Conservation (phyloP, 805 yeast species). For the Citeromyces nyonsensis region DNA sequence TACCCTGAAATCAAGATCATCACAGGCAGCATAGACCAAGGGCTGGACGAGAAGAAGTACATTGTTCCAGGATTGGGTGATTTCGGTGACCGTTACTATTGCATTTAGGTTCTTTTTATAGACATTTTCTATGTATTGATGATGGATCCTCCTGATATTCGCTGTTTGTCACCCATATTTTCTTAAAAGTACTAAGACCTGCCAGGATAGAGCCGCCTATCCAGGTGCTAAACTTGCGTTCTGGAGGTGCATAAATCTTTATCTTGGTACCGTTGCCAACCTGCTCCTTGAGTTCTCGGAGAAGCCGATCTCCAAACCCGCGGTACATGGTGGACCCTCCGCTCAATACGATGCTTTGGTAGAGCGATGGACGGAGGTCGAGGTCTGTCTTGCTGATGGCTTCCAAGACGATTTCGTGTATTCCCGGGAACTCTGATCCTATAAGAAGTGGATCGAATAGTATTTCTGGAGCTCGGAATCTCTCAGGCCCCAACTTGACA, state of each 20-base stretch:
- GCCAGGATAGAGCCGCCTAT: constrained; percentile 99
- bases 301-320: constrained; percentile 99
- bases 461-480: constrained; percentile 99
- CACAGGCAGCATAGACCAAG: constrained; percentile 87
- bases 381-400: constrained; percentile 97
- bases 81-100: constrained; percentile 95
- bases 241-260: constrained; percentile 98
- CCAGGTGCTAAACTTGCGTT: constrained; percentile 99
- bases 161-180: constrained; percentile 99
- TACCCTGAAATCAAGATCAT: constrained; percentile 81
- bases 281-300: constrained; percentile 97
- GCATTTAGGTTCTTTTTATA: constrained; percentile 49
- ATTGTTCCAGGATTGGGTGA: constrained; percentile 95
- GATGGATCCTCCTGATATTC: constrained; percentile 99
- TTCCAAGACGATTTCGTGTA: constrained; percentile 93
- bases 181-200: constrained; percentile 98
- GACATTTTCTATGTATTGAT: constrained; percentile 92
- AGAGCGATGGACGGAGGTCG: constrained; percentile 96
- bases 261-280: constrained; percentile 99
- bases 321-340: constrained; percentile 99
- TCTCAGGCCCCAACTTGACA: constrained; percentile 98
- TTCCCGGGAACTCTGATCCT: constrained; percentile 91
- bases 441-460: constrained; percentile 94
- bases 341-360: constrained; percentile 98
- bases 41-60: constrained; percentile 71